These are phyloP conservation scores for Asclepias syriaca DNA, from an alignment of 257 asterid genomes.

Conservation along the genomic window DNA sequence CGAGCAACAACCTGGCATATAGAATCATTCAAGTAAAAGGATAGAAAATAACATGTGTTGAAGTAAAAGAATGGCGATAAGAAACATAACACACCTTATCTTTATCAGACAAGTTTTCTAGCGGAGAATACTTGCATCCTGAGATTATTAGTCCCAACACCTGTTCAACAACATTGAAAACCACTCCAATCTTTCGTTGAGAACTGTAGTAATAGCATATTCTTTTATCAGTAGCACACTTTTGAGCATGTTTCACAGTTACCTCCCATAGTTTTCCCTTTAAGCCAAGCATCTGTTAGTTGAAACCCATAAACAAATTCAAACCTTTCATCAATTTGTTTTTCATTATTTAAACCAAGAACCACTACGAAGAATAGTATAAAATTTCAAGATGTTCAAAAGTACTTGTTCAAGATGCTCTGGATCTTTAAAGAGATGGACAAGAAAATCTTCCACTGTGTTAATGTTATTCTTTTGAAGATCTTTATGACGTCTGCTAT, in stretches of 20 bases:
- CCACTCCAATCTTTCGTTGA: conserved; percentile 6
- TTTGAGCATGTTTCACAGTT: conserved; percentile 14
- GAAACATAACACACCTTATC: conserved; percentile 7
- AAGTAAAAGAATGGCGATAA: neutral
- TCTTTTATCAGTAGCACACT: conserved; percentile 2
- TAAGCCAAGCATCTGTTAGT: conserved; percentile 12
- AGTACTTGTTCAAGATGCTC: conserved; percentile 13
- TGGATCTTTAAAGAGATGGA: conserved; percentile 4
- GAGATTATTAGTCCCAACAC: conserved; percentile 9
- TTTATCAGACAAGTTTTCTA: conserved; percentile 5
- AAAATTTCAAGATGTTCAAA: neutral
- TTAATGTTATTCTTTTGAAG: conserved; percentile 3
- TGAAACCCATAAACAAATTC: neutral
- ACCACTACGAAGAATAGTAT: neutral
- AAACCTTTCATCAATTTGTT: neutral
- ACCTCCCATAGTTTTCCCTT: neutral
- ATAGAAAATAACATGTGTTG: neutral
- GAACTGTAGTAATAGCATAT: conserved; percentile 8
- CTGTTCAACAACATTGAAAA: conserved; percentile 4
- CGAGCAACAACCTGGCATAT: conserved; percentile 11
- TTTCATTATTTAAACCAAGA: neutral
- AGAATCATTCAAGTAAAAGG: neutral
- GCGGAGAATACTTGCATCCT: neutral
- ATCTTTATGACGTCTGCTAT: neutral
- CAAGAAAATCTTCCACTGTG: conserved; percentile 18